Evolutionary conservation across 2,329 filamentous ascomycete genomes (phyloP).

Genomic region (Colletotrichum orbiculare): DNA sequence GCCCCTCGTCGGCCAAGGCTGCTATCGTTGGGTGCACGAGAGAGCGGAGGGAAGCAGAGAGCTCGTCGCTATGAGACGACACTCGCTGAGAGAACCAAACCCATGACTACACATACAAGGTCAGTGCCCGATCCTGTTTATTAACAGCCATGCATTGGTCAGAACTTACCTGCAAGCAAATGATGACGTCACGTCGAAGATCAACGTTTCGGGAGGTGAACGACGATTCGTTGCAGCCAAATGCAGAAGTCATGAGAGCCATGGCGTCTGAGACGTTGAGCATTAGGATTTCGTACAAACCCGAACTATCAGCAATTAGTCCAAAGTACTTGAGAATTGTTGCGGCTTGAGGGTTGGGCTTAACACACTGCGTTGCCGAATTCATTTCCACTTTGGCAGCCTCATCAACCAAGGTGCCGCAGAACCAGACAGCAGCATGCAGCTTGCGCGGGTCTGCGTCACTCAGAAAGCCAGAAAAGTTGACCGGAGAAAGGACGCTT

Average conservation of each 20-base stretch:
- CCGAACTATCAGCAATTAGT: slow-evolving; percentile 43
- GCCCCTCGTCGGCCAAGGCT: slow-evolving; percentile 67
- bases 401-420: slow-evolving; percentile 72
- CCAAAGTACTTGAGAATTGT: background rate
- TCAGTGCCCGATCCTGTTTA: background rate
- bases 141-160: background rate
- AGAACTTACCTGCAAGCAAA: slow-evolving; percentile 67
- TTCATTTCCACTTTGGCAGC: slow-evolving; percentile 74
- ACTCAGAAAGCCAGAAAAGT: slow-evolving; percentile 58
- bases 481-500: slow-evolving; percentile 45
- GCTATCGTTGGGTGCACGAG: slow-evolving; percentile 70
- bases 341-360: background rate
- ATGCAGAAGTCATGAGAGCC: slow-evolving; percentile 51
- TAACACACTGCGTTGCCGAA: slow-evolving; percentile 64
- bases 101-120: slow-evolving; percentile 67
- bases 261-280: slow-evolving; percentile 54
- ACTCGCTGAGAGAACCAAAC: slow-evolving; percentile 77
- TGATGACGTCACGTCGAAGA: slow-evolving; percentile 64
- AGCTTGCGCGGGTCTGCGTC: slow-evolving; percentile 59
- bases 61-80: slow-evolving; percentile 65
- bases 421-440: slow-evolving; percentile 73
- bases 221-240: slow-evolving; percentile 40
- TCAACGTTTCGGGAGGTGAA: slow-evolving; percentile 45
- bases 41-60: slow-evolving; percentile 68
- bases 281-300: slow-evolving; percentile 52